Conservation (phyloP, 495 filamentous ascomycete species). For the Hypomontagnella submonticulosa region DNA sequence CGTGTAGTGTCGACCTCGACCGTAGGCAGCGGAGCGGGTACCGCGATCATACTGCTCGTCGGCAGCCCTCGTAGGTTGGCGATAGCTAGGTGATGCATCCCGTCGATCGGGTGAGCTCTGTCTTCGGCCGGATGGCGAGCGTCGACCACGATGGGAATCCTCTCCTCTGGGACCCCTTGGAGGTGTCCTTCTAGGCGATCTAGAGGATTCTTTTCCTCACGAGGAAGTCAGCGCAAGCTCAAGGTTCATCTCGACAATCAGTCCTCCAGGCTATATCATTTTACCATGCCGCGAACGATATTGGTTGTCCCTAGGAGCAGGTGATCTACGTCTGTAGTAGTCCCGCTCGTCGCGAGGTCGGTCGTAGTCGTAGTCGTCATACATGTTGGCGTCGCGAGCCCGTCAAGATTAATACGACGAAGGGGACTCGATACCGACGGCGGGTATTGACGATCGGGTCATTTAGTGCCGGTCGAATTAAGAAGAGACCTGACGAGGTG, state of each 20-base stretch:
- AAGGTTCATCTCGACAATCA: constrained; percentile 52
- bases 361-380: constrained; percentile 43
- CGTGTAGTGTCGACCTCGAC: constrained; percentile 33
- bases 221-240: constrained; percentile 53
- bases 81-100: constrained; percentile 29
- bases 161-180: constrained; percentile 44
- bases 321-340: constrained; percentile 52
- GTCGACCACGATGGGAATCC: constrained; percentile 36
- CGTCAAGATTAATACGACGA: neutral
- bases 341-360: constrained; percentile 45
- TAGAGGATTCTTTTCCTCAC: constrained; percentile 51
- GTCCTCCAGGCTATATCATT: constrained; percentile 55
- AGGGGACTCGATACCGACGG: neutral
- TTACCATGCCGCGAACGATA: constrained; percentile 63
- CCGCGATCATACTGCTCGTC: constrained; percentile 18
- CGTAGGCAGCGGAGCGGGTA: constrained; percentile 21
- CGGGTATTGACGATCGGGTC: neutral
- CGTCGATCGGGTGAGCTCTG: constrained; percentile 11
- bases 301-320: constrained; percentile 44
- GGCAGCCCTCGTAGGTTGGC: constrained; percentile 2
- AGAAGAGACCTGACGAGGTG: too few relatives aligned
- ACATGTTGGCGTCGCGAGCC: constrained; percentile 32
- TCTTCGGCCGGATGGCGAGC: constrained; percentile 31
- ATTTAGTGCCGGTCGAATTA: too few relatives aligned
- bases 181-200: constrained; percentile 48